Conservation (phyloP, 768 basidiomycete species). For the Sporobolomyces pararoseus region DNA sequence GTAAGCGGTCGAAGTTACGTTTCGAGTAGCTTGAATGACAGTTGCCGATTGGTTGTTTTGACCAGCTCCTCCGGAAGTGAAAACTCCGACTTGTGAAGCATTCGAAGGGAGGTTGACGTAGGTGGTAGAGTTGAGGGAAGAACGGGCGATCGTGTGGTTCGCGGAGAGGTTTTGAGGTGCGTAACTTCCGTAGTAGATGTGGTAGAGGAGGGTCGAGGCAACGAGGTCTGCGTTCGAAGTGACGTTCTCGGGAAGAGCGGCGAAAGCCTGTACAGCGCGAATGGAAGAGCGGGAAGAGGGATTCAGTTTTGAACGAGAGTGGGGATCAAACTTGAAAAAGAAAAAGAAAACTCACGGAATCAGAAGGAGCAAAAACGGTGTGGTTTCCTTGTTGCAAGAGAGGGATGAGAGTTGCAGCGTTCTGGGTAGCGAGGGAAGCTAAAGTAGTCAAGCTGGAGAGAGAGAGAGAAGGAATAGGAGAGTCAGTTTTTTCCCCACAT, state of each 20-base stretch:
- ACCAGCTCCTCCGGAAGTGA: conserved; percentile 6
- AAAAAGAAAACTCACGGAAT: conserved; percentile 45
- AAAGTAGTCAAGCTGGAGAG: conserved; percentile 31
- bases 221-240: conserved; percentile 14
- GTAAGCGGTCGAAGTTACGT: conserved; percentile 39
- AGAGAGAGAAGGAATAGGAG: conserved; percentile 25
- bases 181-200: conserved; percentile 49
- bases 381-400: conserved; percentile 26
- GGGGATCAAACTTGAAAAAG: conserved; percentile 44
- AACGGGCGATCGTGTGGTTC: conserved; percentile 48
- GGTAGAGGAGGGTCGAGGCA: conserved; percentile 29
- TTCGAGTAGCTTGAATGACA: conserved; percentile 46
- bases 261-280: conserved; percentile 3
- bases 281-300: background rate
- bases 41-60: conserved; percentile 33
- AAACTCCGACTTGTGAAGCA: conserved; percentile 25
- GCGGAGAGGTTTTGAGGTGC: conserved; percentile 39
- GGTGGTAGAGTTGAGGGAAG: conserved; percentile 44
- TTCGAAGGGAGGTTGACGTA: conserved; percentile 39
- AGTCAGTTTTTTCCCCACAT: conserved; percentile 39
- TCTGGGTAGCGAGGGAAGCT: conserved; percentile 14
- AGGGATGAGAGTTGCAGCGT: conserved; percentile 10
- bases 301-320: conserved; percentile 41
- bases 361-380: conserved; percentile 48
- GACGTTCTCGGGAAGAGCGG: background rate